Evolutionary conservation across 257 asterid species (phyloP), one percentile per base, ranked within the genome.

Genomic region (Solanum chilense): DNA sequence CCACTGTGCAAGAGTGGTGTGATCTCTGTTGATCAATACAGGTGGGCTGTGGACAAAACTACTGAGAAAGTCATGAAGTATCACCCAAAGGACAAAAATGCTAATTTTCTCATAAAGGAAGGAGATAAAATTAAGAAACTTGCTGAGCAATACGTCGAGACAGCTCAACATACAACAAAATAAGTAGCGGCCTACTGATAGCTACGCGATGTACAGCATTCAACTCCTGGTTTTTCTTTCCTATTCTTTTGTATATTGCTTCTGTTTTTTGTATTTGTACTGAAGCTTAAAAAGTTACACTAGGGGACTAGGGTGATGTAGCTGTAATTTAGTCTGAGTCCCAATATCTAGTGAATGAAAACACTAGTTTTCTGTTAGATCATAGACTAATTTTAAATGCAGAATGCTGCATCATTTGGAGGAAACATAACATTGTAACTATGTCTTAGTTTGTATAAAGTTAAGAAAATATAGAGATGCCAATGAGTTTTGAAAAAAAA

Each of bases 1-100:
- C 98, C 99, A 60, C 93, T 97, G 49, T 97, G 99, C 95, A 95
- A 96, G 92, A 97, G 99, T 14, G 95, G 99, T 18, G 99, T 97
- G 90, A 97, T 97, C 88, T 93, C 98, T 29, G 98, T 91, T 2
- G 98, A 96, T 81, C 98, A 96, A 52, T 97, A 96, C 90, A 83
- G 99, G 60, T 97, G 98, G 98, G 98, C 99, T 4, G 98, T 97
- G 85, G 95, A 92, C 86, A 97, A 93, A 92, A 95, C 99, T 12
- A 93, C 97, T 82, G 99, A 97, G 92, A 97, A 97, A 88, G 99
- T 97, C 41, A 93, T 96, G 99, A 97, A 95, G 89, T 95, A 92
- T 88, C 99, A 97, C 89, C 89, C 96, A 2, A 95, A 94, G 92
- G 99, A 93, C 88, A 95, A 91, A 78, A 94, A 91, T 39, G 99